phyloP scores from a whole-genome alignment of 768 basidiomycete species.

The Cystobasidium onofrii region DNA sequence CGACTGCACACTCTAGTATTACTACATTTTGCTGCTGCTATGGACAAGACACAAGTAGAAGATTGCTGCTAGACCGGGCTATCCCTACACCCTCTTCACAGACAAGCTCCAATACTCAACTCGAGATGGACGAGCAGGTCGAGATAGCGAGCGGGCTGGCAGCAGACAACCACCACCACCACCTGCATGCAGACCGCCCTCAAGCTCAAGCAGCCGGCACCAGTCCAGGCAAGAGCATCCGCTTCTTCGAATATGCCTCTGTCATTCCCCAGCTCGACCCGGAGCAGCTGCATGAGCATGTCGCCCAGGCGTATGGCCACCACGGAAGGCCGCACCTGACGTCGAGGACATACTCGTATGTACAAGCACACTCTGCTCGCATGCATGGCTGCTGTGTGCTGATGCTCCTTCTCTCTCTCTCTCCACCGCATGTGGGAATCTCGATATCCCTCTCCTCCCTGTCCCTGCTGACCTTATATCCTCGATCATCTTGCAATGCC shows the following conservation, averaged over 20 bases:
- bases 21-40: too few relatives aligned
- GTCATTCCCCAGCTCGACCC: neutral
- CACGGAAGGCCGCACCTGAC: constrained; percentile 1
- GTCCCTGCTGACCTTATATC: neutral
- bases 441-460: neutral
- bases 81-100: too few relatives aligned
- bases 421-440: too few relatives aligned
- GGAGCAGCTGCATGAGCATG: constrained; percentile 7
- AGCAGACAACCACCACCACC: neutral
- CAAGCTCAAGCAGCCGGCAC: too few relatives aligned
- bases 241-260: constrained; percentile 19
- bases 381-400: neutral
- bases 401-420: neutral
- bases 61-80: too few relatives aligned
- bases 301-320: neutral
- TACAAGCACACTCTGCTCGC: neutral
- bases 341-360: constrained; percentile 24
- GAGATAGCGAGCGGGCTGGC: too few relatives aligned
- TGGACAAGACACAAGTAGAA: too few relatives aligned
- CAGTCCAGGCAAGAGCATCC: neutral
- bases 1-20: too few relatives aligned
- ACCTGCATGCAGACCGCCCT: too few relatives aligned
- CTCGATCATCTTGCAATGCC: neutral
- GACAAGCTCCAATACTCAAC: too few relatives aligned
- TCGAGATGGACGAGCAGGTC: too few relatives aligned